These are phyloP conservation scores for Metschnikowia gelsemii DNA, from an alignment of 805 yeast species.

Conservation along the genomic window DNA sequence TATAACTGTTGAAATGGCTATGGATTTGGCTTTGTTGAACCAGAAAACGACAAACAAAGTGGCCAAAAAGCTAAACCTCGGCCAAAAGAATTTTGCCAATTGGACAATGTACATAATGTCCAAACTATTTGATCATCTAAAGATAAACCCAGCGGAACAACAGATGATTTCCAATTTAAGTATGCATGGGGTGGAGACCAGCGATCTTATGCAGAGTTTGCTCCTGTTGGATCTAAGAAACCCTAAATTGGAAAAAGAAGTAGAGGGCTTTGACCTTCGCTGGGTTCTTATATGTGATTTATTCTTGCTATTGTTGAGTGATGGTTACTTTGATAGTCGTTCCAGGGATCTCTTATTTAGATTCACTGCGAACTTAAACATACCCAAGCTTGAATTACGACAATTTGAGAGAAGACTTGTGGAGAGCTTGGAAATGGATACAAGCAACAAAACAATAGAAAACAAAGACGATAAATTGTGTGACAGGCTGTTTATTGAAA, in stretches of 20 bases:
- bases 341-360: constrained; percentile 74
- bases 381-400: constrained; percentile 64
- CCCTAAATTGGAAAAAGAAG: constrained; percentile 14
- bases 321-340: constrained; percentile 85
- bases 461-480: constrained; percentile 70
- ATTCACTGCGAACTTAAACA: constrained; percentile 63
- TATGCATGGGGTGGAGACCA: constrained; percentile 74
- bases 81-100: constrained; percentile 76
- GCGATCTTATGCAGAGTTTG: constrained; percentile 67
- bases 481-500: constrained; percentile 72
- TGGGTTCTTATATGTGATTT: constrained; percentile 96
- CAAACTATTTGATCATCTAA: constrained; percentile 77
- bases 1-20: constrained; percentile 75
- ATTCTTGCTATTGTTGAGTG: constrained; percentile 74
- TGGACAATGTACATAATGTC: constrained; percentile 79
- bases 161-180: constrained; percentile 85
- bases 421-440: constrained; percentile 83
- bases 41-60: constrained; percentile 52
- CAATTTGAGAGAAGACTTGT: constrained; percentile 91
- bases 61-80: constrained; percentile 57
- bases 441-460: constrained; percentile 49
- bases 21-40: constrained; percentile 63
- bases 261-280: constrained; percentile 56
- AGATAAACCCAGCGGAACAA: constrained; percentile 71
- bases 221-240: constrained; percentile 33